Evolutionary conservation across 2,329 filamentous ascomycete genomes (phyloP), one percentile per base, ranked within the genome.

Genomic region (Aspergillus fumigatus): DNA sequence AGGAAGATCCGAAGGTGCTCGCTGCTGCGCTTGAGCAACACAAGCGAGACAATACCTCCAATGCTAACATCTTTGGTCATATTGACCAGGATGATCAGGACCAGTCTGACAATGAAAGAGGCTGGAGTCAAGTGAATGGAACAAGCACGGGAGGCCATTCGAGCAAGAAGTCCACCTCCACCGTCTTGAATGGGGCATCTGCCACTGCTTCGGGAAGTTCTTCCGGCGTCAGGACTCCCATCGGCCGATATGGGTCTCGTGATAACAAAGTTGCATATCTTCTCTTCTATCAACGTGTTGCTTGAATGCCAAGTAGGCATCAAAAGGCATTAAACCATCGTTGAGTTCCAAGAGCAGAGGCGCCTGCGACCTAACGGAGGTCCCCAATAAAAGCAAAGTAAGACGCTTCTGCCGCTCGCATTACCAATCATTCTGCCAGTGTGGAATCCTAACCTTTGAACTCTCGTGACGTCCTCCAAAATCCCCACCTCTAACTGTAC

Each of bases 261-360:
- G 93, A 97, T 73, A 96, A 93, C 81, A 96, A 96, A 81, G 93
- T 97, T 57, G 94, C 94, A 3, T 99, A 99, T 76, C 85, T 99
- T 63, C 78, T 99, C 69, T 96, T 99, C 77, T 99, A 99, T 74
- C 88, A 97, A 78, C 86, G 85, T 67, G 84, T 94, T 57, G 67
- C 63, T 56, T 73, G 61, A 69, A 26, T 9, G 19, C 43, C n/a
- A 25, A 14, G 6, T 17, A 23, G 43, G 19, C 21, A 45, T 10
- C 10, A 23, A 23, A 47, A 23, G 43, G 19, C 21, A 45, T 10
- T 19, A 23, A 23, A 47, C 21, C 43, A 47, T 25, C 10, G 43
- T 47, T 26, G 43, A 47, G 43, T 57, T 50, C 23, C 41, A 21
- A 38, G 35, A 43, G 35, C 9, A 23, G 29, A 47, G 38, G 23